Evolutionary conservation across 768 basidiomycete species (phyloP).

Genomic region (Coprinopsis sp.): DNA sequence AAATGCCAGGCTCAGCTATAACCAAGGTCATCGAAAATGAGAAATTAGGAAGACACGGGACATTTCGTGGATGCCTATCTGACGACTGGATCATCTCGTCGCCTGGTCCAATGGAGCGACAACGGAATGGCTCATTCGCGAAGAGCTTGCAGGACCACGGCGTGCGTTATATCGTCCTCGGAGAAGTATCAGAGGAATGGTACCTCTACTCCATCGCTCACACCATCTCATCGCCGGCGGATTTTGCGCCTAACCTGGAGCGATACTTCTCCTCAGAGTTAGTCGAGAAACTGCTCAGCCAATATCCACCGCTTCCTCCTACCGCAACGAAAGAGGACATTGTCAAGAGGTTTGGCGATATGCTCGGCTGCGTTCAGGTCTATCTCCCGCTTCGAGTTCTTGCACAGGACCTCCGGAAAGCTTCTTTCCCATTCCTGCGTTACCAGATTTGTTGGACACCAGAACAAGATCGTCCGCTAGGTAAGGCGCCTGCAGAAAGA

Average conservation of each 20-base stretch:
- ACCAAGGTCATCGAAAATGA: conserved; percentile 57
- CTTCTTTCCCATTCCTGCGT: conserved; percentile 59
- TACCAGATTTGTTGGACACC: conserved; percentile 72
- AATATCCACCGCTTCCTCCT: conserved; percentile 38
- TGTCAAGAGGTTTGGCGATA: conserved; percentile 49
- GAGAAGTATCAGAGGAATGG: conserved; percentile 74
- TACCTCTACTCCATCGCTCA: conserved; percentile 72
- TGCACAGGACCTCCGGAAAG: conserved; percentile 50
- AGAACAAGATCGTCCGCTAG: conserved; percentile 49
- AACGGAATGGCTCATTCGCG: conserved; percentile 57
- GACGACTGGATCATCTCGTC: conserved; percentile 50
- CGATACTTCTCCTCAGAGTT: conserved; percentile 55
- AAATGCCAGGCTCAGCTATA: conserved; percentile 46
- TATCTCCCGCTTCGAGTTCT: conserved; percentile 64
- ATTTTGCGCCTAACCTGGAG: conserved; percentile 53
- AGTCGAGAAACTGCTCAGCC: conserved; percentile 39
- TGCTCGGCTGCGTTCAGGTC: conserved; percentile 60
- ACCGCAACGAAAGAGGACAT: conserved; percentile 40
- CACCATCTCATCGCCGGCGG: conserved; percentile 42
- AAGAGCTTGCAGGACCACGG: conserved; percentile 50
- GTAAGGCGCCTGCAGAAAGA: conserved; percentile 31
- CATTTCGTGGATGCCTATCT: conserved; percentile 66
- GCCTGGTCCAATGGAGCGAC: conserved; percentile 64
- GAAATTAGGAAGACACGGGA: conserved; percentile 50
- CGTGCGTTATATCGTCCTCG: conserved; percentile 56